Base-by-base conservation (phyloP, 768 basidiomycete genomes). In the Pleurotus tuber-regium region DNA sequence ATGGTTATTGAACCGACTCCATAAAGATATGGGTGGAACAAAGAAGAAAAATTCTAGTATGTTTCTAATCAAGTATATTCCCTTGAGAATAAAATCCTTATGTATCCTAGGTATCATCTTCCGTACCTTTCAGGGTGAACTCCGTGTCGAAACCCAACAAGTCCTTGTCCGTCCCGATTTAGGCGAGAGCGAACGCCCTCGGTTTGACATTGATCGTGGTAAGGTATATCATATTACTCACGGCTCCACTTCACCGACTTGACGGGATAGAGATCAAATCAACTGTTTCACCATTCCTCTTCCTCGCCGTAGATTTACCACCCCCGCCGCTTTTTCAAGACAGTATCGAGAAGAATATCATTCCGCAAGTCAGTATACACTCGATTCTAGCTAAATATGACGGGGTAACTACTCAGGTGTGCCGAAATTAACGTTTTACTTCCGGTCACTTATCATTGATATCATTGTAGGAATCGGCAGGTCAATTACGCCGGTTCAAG, bases 281-380 rank as follows among this genome's bases (percentile, higher is more conserved):
- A 31, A 73, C 79, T 18, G 77, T 80, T 44, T 93, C 95, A 3
- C 97, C 97, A 3, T 99, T 98, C 75, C 76, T 99, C 53, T 97
- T 96, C 72, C 80, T 99, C 33, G 91, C 96, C 1, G 84, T 98
- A 24, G 97, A 99, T 71, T 79, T 98, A 21, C 97, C 97, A 14
- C 90, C 97, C 0, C 94, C 94, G n/a, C 97, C 96, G 12, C 72
- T 99, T 31, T 99, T 98, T 70, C 96, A 98, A 70, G 95, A 98
- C 64, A 72, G 89, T 3, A 81, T 96, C 40, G 94, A 97, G 73
- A 97, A 97, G 73, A 98, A 98, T 66, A 98, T 99, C 66, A 97
- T 98, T 57, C 97, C 97, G 26, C 97, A 99, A 77, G 92, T 97
- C 54, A 88, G 87, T 40, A 85, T 99, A 52, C 84, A 93, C 53